Percentiles rank a stretch among this genome's conserved stretches.
These are phyloP conservation scores for Fimicolochytrium jonesii DNA, from an alignment of 192 early-diverging fungal species.

Conservation along the genomic window DNA sequence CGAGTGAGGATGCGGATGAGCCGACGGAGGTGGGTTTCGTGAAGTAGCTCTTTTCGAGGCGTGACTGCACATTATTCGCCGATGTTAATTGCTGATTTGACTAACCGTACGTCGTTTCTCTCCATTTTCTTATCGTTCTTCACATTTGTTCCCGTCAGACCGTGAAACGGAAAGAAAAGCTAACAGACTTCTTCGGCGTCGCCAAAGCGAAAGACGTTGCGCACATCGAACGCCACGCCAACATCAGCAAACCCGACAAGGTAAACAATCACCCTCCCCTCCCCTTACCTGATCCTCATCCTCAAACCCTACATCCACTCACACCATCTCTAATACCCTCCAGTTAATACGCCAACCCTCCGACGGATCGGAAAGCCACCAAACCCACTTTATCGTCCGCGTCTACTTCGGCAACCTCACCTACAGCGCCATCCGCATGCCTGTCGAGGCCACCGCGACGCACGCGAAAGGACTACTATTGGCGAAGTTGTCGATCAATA, in stretches of 20 bases:
- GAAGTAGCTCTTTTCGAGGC: too few relatives aligned
- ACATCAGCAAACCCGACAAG: neutral
- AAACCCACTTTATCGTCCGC: constrained; percentile 25
- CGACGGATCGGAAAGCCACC: too few relatives aligned
- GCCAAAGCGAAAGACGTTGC: constrained; percentile 22
- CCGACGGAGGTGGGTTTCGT: too few relatives aligned
- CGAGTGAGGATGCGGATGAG: too few relatives aligned
- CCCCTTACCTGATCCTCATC: constrained; percentile 7
- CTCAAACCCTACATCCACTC: too few relatives aligned
- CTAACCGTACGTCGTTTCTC: too few relatives aligned
- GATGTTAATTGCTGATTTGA: too few relatives aligned
- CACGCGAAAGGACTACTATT: constrained; percentile 23
- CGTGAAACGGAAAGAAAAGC: constrained; percentile 27
- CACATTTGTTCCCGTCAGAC: too few relatives aligned
- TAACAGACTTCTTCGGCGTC: constrained; percentile 37
- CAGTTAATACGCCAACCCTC: too few relatives aligned
- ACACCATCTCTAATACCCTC: too few relatives aligned
- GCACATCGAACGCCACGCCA: constrained; percentile 8
- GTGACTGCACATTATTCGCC: too few relatives aligned
- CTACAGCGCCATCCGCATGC: constrained; percentile 35
- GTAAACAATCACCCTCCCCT: constrained; percentile 1
- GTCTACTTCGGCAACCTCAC: constrained; percentile 48
- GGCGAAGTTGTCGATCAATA: constrained; percentile 39
- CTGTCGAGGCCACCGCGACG: constrained; percentile 20
- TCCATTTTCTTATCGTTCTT: neutral